A percentile compares a stretch with the other conserved stretches of the same genome.
phyloP scores from a whole-genome alignment of 176 grass and related monocot genomes.

The Oryza officinalis region DNA sequence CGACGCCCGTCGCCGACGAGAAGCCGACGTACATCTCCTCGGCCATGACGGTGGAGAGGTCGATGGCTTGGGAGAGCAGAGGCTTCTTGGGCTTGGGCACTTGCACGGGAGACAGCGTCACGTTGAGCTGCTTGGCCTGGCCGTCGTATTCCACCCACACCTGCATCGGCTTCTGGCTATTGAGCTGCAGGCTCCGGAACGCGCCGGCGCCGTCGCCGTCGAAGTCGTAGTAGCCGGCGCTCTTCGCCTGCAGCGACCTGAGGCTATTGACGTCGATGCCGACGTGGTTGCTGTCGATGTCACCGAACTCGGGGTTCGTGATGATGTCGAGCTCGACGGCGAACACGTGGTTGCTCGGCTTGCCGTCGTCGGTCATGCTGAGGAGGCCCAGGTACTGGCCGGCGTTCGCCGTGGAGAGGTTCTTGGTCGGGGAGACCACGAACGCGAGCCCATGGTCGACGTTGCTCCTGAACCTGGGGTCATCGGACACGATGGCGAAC shows the following conservation, averaged over 20 bases:
- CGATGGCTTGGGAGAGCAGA: slow-evolving; percentile 1
- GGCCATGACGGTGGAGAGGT: slow-evolving; percentile 19
- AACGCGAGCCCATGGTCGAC: slow-evolving; percentile 32
- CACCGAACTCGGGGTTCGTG: slow-evolving; percentile 4
- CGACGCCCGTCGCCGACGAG: slow-evolving; percentile 11
- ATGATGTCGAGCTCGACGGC: slow-evolving; percentile 50
- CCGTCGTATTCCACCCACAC: slow-evolving; percentile 41
- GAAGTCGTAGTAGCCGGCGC: slow-evolving; percentile 13
- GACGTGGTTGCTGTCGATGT: slow-evolving; percentile 56
- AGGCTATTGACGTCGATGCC: slow-evolving; percentile 69
- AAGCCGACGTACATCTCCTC: slow-evolving; percentile 34
- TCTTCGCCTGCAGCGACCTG: neutral
- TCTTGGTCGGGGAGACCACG: slow-evolving; percentile 23
- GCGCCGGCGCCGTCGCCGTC: neutral
- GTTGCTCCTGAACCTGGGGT: neutral
- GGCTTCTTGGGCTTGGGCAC: slow-evolving; percentile 14
- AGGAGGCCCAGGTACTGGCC: slow-evolving; percentile 32
- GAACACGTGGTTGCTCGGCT: slow-evolving; percentile 9
- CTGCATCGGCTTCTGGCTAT: slow-evolving; percentile 26
- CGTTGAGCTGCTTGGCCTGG: neutral
- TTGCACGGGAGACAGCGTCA: neutral
- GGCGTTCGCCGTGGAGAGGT: neutral
- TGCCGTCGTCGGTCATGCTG: neutral
- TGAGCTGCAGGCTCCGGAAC: neutral
- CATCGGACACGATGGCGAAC: slow-evolving; percentile 26